Evolutionary conservation across 129 eudicot species (phyloP), one percentile per base, ranked within the genome.

Genomic region (Flaveria robusta): DNA sequence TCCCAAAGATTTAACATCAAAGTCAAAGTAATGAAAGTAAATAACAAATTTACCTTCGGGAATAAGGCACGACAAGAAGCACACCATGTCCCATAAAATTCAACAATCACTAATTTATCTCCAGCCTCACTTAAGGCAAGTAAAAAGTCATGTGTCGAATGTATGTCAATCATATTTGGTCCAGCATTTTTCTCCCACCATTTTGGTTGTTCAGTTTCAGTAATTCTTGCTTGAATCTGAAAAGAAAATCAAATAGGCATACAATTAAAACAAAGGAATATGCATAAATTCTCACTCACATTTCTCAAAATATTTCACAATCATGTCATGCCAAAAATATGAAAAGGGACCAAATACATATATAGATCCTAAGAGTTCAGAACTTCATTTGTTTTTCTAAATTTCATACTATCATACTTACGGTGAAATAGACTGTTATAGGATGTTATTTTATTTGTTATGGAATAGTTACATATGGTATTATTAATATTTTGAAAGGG

Each of bases 171-270:
- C 68, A 62, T 62, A 29, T 62, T 94, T 31, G 99, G 99, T 69
- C 96, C 99, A 2, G 91, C 92, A 55, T 79, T 91, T 83, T 66
- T 91, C 82, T 94, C 97, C 99, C 97, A 94, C 99, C 99, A 94
- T 76, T 94, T 94, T 70, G 99, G 99, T 72, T 81, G 93, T 66
- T 94, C 92, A 24, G 93, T 88, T 86, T 91, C 93, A 16, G 97
- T 85, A 77, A 91, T 81, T 56, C 82, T 77, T 63, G 99, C 97
- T 26, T 83, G 87, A 78, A 88, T 78, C 99, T 94, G 51, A 74
- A 68, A 66, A 14, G 34, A 41, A 20, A 29, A 63, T 26, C 47
- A 34, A 29, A 39, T 16, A 80, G 16, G 19, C 74, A 26, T 23
- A 59, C 15, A 72, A 78, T 5, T 6, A 62, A 27, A 62, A 14